A percentile compares a stretch with the other conserved stretches of the same genome.
Conservation (phyloP, 345 rosid species). For the Stellera chamaejasme region DNA sequence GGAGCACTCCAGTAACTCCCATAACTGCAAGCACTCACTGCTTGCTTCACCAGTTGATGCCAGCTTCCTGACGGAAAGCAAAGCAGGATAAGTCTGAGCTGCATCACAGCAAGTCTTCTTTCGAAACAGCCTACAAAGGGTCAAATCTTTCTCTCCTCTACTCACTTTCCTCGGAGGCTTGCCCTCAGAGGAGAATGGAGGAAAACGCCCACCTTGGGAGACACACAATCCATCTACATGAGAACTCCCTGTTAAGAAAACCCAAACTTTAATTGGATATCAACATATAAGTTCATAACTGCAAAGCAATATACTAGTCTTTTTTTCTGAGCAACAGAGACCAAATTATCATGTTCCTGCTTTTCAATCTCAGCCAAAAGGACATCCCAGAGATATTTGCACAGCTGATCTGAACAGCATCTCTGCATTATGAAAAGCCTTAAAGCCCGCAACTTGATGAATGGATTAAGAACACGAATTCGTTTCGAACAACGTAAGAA, state of each 20-base stretch:
- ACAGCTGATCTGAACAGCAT: no score
- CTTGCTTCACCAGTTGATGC: slow-evolving; percentile 80
- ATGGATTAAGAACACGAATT: no score
- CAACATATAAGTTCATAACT: not conserved
- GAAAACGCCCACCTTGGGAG: slow-evolving; percentile 86
- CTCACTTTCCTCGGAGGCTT: slow-evolving; percentile 62
- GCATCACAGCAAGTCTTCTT: slow-evolving; percentile 75
- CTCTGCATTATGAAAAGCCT: no score
- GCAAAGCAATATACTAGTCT: not conserved
- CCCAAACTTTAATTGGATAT: not conserved
- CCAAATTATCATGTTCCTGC: no score
- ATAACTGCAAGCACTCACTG: slow-evolving; percentile 64
- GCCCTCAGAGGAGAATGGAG: slow-evolving; percentile 65
- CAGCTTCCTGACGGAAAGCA: slow-evolving; percentile 63
- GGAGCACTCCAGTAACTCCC: slow-evolving; percentile 95
- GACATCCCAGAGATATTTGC: not conserved
- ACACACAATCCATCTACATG: slow-evolving; percentile 51
- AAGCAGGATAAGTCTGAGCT: slow-evolving; percentile 82
- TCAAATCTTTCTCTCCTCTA: slow-evolving; percentile 68
- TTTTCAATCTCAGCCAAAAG: not conserved
- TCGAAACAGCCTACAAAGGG: slow-evolving; percentile 79
- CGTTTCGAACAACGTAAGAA: no score
- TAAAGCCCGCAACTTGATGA: no score
- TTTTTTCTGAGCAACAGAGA: not conserved
- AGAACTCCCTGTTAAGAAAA: slow-evolving; percentile 28